Percentiles rank a stretch among this genome's conserved stretches.
phyloP scores from a whole-genome alignment of 192 early-diverging fungal genomes.

The Linnemannia hyalina region DNA sequence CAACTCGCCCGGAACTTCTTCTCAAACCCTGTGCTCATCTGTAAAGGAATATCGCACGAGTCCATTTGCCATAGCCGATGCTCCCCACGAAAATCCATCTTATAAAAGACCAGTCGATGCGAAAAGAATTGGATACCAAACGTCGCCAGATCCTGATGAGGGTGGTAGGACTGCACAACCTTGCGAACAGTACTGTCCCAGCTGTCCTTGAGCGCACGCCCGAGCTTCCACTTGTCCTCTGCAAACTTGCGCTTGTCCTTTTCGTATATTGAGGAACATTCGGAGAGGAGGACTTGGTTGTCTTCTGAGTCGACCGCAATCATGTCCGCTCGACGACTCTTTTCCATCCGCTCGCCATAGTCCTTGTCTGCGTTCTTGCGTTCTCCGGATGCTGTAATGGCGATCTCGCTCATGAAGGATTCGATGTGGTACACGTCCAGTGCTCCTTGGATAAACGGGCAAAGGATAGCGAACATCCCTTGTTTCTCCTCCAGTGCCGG shows the following conservation, averaged over 20 bases:
- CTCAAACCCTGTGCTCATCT: not conserved
- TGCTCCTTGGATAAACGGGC: conserved; percentile 29
- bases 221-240: conserved; percentile 29
- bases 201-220: conserved; percentile 27
- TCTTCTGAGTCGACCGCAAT: conserved; percentile 7
- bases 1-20: conserved; percentile 8
- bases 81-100: conserved; percentile 22
- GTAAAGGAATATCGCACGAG: conserved; percentile 10
- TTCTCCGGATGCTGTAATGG: conserved; percentile 17
- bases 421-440: conserved; percentile 18
- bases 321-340: conserved; percentile 23
- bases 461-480: conserved; percentile 32
- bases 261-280: conserved; percentile 27
- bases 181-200: conserved; percentile 26
- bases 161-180: conserved; percentile 9
- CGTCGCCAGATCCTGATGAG: conserved; percentile 17
- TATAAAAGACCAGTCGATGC: conserved; percentile 2
- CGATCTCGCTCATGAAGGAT: conserved; percentile 29
- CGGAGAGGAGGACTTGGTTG: conserved; percentile 19
- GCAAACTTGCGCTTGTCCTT: conserved; percentile 16
- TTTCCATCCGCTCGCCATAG: conserved; percentile 3
- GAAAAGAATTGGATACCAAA: conserved; percentile 36
- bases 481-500: conserved; percentile 17
- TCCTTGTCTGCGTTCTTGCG: conserved; percentile 19
- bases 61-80: conserved; percentile 34